Evolutionary conservation across 805 yeast genomes (phyloP).

Genomic region (Metschnikowia gelsemii): DNA sequence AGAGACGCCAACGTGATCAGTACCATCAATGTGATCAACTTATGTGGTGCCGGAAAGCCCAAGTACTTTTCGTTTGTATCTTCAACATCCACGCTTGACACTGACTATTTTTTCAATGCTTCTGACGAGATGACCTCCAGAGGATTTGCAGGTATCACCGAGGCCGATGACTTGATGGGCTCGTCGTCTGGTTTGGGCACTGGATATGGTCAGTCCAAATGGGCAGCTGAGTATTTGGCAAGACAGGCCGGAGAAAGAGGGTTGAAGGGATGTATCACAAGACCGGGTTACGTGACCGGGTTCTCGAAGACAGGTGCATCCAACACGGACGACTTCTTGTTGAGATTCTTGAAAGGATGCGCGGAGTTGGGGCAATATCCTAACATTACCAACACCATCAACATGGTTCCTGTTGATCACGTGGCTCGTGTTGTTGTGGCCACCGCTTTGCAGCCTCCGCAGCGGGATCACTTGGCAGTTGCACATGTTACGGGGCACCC

Average conservation of each 20-base stretch:
- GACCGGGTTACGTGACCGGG: slow-evolving; percentile 97
- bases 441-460: slow-evolving; percentile 74
- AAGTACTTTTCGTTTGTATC: slow-evolving; percentile 90
- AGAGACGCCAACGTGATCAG: slow-evolving; percentile 93
- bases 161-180: slow-evolving; percentile 79
- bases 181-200: slow-evolving; percentile 79
- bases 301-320: slow-evolving; percentile 80
- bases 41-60: slow-evolving; percentile 77
- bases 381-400: slow-evolving; percentile 80
- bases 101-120: slow-evolving; percentile 71
- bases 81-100: slow-evolving; percentile 90
- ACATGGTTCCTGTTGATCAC: slow-evolving; percentile 98
- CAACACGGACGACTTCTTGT: slow-evolving; percentile 93
- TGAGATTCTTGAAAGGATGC: slow-evolving; percentile 93
- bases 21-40: slow-evolving; percentile 76
- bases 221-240: slow-evolving; percentile 92
- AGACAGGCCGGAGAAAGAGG: slow-evolving; percentile 89
- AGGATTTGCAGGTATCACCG: slow-evolving; percentile 74
- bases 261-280: slow-evolving; percentile 79
- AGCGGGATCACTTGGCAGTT: slow-evolving; percentile 54
- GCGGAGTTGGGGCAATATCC: slow-evolving; percentile 85
- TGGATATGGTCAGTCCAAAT: slow-evolving; percentile 97
- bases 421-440: slow-evolving; percentile 91
- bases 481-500: slow-evolving; percentile 99
- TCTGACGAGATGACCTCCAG: slow-evolving; percentile 67